Evolutionary conservation across 768 basidiomycete species (phyloP).

Genomic region (Agaricus blazei): DNA sequence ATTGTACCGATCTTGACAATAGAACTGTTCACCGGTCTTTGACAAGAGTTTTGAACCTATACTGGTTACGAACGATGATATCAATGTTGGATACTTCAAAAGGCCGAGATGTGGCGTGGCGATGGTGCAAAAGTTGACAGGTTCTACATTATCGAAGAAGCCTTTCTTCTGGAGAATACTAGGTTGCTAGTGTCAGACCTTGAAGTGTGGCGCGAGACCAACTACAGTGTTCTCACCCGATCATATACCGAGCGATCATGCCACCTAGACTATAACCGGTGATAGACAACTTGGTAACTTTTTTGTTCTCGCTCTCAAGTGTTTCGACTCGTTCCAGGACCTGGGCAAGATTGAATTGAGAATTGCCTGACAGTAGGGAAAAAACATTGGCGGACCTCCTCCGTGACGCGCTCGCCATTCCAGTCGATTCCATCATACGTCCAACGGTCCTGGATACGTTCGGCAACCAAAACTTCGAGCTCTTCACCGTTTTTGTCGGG

Average conservation of each 20-base stretch:
- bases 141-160: constrained; percentile 67
- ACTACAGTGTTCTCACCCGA: constrained; percentile 45
- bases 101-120: constrained; percentile 84
- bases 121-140: constrained; percentile 79
- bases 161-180: constrained; percentile 61
- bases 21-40: constrained; percentile 79
- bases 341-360: constrained; percentile 25
- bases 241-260: constrained; percentile 71
- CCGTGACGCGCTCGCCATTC: constrained; percentile 74
- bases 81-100: constrained; percentile 52
- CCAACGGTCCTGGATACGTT: constrained; percentile 58
- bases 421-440: constrained; percentile 86
- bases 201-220: background rate
- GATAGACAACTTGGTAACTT: constrained; percentile 65
- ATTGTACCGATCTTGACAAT: constrained; percentile 68
- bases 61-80: constrained; percentile 45
- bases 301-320: constrained; percentile 46
- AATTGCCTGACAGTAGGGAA: background rate
- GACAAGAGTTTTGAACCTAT: constrained; percentile 70
- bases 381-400: constrained; percentile 50
- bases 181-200: background rate
- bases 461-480: constrained; percentile 59
- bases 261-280: constrained; percentile 83
- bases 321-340: constrained; percentile 50
- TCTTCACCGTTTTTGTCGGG: constrained; percentile 30